These are phyloP conservation scores for Exobasidium rhododendri DNA, from an alignment of 1,284 basidiomycete genomes.

Conservation along the genomic window DNA sequence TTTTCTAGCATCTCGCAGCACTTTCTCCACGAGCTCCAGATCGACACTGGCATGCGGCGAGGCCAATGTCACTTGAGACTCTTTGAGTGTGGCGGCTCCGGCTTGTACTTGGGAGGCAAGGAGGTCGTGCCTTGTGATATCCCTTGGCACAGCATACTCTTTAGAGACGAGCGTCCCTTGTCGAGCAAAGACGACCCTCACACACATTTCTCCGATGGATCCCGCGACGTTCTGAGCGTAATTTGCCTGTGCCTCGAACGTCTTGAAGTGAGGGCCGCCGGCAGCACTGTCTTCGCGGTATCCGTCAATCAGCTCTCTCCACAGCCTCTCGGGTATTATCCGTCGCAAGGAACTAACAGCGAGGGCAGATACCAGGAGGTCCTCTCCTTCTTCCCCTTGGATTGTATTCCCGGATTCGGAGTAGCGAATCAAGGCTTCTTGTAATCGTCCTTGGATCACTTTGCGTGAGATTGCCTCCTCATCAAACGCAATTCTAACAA, in stretches of 20 bases:
- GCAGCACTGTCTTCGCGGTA: conserved; percentile 34
- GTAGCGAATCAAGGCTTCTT: background rate
- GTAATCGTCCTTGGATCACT: background rate
- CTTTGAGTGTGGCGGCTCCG: background rate
- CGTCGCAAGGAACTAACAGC: conserved; percentile 32
- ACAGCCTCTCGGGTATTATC: conserved; percentile 34
- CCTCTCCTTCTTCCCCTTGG: conserved; percentile 13
- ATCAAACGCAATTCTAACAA: conserved; percentile 16
- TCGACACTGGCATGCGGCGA: background rate
- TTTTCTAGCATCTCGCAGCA: conserved; percentile 36
- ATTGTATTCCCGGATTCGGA: background rate
- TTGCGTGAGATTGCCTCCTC: background rate
- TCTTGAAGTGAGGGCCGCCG: conserved; percentile 1
- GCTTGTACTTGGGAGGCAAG: background rate
- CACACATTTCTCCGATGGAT: conserved; percentile 45
- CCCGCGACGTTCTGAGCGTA: conserved; percentile 48
- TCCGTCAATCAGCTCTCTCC: conserved; percentile 42
- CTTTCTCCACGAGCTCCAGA: background rate
- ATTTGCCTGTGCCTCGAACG: conserved; percentile 27
- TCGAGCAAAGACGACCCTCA: conserved; percentile 36
- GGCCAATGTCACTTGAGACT: background rate
- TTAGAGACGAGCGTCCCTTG: conserved; percentile 24
- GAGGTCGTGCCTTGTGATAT: background rate
- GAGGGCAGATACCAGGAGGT: conserved; percentile 29
- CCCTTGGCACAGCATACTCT: conserved; percentile 17